Percentiles rank a stretch among this genome's conserved stretches.
Conservation (phyloP, 208 protist genomes). For the Acanthamoeba healyi region DNA sequence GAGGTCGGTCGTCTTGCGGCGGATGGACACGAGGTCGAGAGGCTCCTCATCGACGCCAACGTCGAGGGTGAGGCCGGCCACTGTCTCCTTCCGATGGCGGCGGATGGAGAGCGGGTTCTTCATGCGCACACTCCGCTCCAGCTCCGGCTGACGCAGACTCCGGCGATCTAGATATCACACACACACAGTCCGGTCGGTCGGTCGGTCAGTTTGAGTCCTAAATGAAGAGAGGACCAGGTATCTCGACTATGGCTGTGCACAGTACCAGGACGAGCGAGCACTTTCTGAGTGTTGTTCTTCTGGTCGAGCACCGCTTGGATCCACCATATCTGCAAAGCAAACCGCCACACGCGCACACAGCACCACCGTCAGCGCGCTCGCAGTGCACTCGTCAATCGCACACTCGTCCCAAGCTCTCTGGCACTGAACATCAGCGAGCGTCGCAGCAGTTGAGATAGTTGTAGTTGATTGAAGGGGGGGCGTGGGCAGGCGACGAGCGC, state of each 20-base stretch:
- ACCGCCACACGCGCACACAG: no score
- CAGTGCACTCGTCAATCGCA: no score
- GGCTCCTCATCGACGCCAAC: slow-evolving; percentile 55
- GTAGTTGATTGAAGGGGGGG: background rate
- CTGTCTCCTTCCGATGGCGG: slow-evolving; percentile 4
- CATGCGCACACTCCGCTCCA: background rate
- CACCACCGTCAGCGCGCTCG: no score
- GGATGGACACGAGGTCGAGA: slow-evolving; percentile 2
- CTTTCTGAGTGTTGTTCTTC: slow-evolving; percentile 64
- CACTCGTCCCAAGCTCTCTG: no score
- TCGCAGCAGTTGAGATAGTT: no score
- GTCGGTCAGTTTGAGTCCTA: no score
- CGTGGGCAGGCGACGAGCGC: slow-evolving; percentile 58
- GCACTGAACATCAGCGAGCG: no score
- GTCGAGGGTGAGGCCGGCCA: background rate
- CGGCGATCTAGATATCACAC: slow-evolving; percentile 10
- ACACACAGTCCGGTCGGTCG: background rate
- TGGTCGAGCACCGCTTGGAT: slow-evolving; percentile 15
- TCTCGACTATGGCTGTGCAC: no score
- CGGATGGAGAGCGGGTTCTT: slow-evolving; percentile 53
- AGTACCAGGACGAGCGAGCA: slow-evolving; percentile 3
- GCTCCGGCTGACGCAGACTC: slow-evolving; percentile 22
- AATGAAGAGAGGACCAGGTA: no score
- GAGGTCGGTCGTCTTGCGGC: background rate
- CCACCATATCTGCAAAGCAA: slow-evolving; percentile 55